These are phyloP conservation scores for Gynochthodes officinalis DNA, from an alignment of 257 asterid genomes.

Conservation along the genomic window DNA sequence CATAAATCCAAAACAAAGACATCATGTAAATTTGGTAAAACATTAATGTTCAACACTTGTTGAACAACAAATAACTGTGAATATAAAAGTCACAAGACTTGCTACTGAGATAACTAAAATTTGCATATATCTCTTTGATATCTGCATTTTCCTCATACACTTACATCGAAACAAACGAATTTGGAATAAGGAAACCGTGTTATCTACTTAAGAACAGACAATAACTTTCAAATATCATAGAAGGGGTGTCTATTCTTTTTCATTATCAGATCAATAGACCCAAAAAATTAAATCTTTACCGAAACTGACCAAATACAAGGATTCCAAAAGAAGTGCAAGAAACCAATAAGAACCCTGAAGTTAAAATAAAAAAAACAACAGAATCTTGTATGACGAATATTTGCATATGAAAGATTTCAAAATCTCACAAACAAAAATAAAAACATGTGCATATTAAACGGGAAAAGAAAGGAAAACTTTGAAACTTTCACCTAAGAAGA, in stretches of 20 bases:
- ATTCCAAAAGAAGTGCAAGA: not conserved
- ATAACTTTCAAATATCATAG: not conserved
- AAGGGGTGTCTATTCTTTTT: not conserved
- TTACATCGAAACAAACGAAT: not conserved
- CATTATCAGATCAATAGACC: not conserved
- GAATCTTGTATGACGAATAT: not conserved
- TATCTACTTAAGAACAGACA: not conserved
- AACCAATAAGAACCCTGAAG: conserved; percentile 7
- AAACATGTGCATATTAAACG: not conserved
- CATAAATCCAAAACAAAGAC: too few species aligned
- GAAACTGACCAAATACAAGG: not conserved
- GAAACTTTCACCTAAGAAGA: conserved; percentile 4
- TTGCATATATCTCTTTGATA: not conserved
- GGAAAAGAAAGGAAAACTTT: not conserved
- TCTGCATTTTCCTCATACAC: not conserved
- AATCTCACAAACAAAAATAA: not conserved
- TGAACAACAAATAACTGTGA: not conserved
- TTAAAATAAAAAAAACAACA: not conserved
- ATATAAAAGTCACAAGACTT: not conserved
- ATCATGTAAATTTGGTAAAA: not conserved
- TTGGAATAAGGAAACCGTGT: not conserved
- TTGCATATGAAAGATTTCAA: not conserved
- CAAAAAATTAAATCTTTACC: not conserved
- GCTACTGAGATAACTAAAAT: not conserved
- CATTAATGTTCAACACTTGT: not conserved